phyloP scores from a whole-genome alignment of 768 basidiomycete species.

The Porpolomopsis calyptriformis region DNA sequence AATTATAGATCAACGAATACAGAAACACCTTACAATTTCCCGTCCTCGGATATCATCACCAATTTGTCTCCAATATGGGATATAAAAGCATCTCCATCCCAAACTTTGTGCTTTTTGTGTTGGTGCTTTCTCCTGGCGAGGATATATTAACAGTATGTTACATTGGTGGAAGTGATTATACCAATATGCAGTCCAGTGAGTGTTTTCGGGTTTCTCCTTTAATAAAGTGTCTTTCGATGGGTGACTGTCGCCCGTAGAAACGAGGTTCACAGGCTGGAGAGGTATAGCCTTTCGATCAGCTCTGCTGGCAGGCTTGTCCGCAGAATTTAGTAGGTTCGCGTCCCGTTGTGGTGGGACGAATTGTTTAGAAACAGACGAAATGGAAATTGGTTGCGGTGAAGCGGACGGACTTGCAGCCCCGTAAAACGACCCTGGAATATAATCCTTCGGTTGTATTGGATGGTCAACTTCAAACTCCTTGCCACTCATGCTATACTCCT shows the following conservation, averaged over 20 bases:
- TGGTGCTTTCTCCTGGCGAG: conserved; percentile 58
- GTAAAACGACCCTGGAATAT: conserved; percentile 57
- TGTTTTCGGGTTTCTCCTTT: conserved; percentile 16
- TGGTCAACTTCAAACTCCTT: conserved; percentile 63
- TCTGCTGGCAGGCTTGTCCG: not conserved
- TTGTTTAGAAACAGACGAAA: conserved; percentile 16
- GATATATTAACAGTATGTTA: conserved; percentile 2
- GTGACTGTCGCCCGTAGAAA: conserved; percentile 13
- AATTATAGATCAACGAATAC: not conserved
- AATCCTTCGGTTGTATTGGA: conserved; percentile 42
- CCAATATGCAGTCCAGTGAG: conserved; percentile 67
- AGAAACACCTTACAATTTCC: conserved; percentile 44
- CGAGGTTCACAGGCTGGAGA: conserved; percentile 30
- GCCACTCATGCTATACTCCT: conserved; percentile 29
- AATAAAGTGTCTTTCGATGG: conserved; percentile 8
- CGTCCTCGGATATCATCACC: conserved; percentile 57
- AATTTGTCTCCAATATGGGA: conserved; percentile 40
- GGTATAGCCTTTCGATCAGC: conserved; percentile 21
- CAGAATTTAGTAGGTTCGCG: not conserved
- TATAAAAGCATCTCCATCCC: conserved; percentile 73
- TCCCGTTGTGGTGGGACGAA: conserved; percentile 16
- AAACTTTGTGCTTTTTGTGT: conserved; percentile 70
- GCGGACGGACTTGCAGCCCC: conserved; percentile 19
- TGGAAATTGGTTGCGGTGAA: conserved; percentile 12
- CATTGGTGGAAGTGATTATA: conserved; percentile 17